Evolutionary conservation across 148 eudicot species (phyloP).

Genomic region (Vaccinium vitisidaea): DNA sequence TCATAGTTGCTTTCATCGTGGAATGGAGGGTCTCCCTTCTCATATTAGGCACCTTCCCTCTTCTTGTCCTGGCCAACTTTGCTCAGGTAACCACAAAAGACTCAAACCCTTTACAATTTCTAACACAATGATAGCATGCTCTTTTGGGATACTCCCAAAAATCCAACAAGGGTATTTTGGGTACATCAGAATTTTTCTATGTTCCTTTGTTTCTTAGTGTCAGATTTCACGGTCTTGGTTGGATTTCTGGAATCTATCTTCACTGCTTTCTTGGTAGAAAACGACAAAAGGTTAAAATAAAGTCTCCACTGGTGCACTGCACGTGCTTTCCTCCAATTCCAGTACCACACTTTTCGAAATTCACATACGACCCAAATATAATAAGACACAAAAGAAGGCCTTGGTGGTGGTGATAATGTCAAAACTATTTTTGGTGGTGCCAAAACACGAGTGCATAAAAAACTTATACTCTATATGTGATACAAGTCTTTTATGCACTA

Average conservation of each 20-base stretch:
- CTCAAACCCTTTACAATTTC: not conserved
- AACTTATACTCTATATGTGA: too few relatives aligned
- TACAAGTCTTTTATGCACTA: too few relatives aligned
- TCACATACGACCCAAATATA: slow-evolving; percentile 16
- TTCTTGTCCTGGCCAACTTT: slow-evolving; percentile 93
- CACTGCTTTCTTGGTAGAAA: slow-evolving; percentile 27
- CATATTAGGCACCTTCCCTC: slow-evolving; percentile 95
- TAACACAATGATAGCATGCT: not conserved
- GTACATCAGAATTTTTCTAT: not conserved
- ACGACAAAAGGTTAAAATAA: slow-evolving; percentile 48
- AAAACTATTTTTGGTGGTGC: too few relatives aligned
- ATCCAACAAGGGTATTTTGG: slow-evolving; percentile 6
- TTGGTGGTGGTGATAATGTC: too few relatives aligned
- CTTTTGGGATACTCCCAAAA: not conserved
- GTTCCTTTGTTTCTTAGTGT: not conserved
- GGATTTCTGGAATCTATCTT: slow-evolving; percentile 25
- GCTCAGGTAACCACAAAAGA: slow-evolving; percentile 67
- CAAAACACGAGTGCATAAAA: too few relatives aligned
- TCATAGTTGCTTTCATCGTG: slow-evolving; percentile 93
- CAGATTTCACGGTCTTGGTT: slow-evolving; percentile 16
- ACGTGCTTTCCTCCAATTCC: slow-evolving; percentile 51
- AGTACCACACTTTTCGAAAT: slow-evolving; percentile 27
- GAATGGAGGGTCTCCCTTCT: slow-evolving; percentile 99
- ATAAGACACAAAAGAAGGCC: too few relatives aligned
- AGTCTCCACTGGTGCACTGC: slow-evolving; percentile 45